Evolutionary conservation across 176 grass and related monocot species (phyloP).

Genomic region (Saccharum spontaneum): DNA sequence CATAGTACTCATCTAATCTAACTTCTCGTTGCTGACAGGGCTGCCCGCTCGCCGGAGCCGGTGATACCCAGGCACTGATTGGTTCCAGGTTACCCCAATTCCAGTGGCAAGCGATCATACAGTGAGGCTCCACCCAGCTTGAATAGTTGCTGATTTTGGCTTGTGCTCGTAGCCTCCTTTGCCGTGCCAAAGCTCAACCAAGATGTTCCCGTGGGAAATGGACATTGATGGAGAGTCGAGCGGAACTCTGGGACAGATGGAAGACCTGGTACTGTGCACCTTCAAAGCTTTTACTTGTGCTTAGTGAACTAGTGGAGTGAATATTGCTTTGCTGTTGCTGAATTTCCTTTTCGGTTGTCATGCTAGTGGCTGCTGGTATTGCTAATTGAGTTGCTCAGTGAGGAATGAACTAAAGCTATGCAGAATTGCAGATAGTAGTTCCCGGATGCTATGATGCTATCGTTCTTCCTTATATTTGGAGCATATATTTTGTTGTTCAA

Average conservation of each 20-base stretch:
- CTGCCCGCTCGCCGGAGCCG: background rate
- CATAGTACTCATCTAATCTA: background rate
- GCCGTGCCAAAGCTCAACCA: background rate
- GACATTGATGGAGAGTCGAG: constrained; percentile 25
- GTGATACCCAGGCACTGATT: background rate
- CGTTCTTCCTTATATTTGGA: background rate
- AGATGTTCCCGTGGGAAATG: constrained; percentile 34
- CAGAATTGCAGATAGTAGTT: background rate
- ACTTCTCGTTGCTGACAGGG: background rate
- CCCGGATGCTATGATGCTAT: background rate
- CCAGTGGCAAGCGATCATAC: background rate
- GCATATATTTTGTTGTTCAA: background rate
- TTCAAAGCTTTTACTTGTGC: background rate
- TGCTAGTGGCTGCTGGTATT: background rate
- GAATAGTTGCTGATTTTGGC: background rate
- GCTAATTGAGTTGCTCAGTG: background rate
- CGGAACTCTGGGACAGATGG: constrained; percentile 6
- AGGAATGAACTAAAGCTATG: background rate
- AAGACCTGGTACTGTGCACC: constrained; percentile 26
- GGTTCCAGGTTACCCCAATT: constrained; percentile 18
- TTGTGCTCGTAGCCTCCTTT: background rate
- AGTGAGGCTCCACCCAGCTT: background rate
- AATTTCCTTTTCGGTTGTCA: background rate
- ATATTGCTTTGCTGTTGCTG: background rate
- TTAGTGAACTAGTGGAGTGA: background rate